Conservation (phyloP, 345 rosid genomes). For the Litchi chinensis region DNA sequence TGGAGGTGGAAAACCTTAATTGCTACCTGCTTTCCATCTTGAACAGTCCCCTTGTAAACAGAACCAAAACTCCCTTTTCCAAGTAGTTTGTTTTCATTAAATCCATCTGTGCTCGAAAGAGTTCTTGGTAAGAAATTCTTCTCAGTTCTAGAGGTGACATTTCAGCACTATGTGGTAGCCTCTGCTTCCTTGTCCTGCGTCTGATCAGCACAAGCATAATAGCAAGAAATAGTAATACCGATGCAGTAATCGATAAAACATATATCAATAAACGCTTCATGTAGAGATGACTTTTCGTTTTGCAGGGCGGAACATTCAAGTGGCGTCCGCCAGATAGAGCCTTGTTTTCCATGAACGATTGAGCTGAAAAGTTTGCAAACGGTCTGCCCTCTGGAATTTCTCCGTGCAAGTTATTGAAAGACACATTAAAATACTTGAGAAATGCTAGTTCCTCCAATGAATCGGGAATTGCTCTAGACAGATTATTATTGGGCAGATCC, state of each 20-base stretch:
- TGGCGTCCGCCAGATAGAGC: conserved; percentile 16
- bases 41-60: conserved; percentile 17
- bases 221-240: not conserved
- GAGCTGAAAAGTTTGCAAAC: conserved; percentile 25
- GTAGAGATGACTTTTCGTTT: not conserved
- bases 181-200: not conserved
- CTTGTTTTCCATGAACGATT: conserved; percentile 18
- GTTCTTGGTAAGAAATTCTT: not conserved
- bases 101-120: not conserved
- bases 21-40: conserved; percentile 7
- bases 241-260: not conserved
- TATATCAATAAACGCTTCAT: not conserved
- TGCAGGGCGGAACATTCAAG: conserved; percentile 18
- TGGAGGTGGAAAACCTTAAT: conserved; percentile 21
- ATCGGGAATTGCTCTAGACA: conserved; percentile 28
- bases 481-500: conserved; percentile 25
- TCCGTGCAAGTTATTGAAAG: conserved; percentile 30
- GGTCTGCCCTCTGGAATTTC: conserved; percentile 24
- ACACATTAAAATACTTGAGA: conserved; percentile 19
- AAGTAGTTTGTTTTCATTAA: not conserved
- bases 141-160: not conserved
- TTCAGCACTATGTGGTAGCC: not conserved
- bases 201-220: not conserved
- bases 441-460: conserved; percentile 23
- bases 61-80: conserved; percentile 25